Evolutionary conservation across 257 asterid species (phyloP).

Genomic region (Fraxinus americana): DNA sequence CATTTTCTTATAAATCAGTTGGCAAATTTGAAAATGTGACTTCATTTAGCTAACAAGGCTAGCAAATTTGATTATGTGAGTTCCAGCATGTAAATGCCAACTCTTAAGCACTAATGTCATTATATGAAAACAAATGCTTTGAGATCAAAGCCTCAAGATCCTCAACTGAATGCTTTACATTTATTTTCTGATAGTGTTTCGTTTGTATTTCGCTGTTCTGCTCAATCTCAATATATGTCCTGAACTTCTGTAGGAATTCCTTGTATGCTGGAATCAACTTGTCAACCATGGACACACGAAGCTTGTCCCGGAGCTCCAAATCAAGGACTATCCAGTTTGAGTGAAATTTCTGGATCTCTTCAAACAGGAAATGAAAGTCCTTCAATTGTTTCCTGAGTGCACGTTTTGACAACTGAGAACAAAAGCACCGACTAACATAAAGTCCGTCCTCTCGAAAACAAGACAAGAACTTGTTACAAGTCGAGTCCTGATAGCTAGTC

Average conservation of each 20-base stretch:
- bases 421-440: constrained; percentile 18
- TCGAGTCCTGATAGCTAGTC: constrained; percentile 15
- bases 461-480: constrained; percentile 34
- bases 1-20: no score
- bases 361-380: constrained; percentile 30
- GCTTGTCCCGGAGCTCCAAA: constrained; percentile 26
- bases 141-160: no score
- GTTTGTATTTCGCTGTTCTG: not conserved
- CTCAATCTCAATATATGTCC: constrained; percentile 19
- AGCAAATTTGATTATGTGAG: no score
- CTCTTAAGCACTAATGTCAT: not conserved
- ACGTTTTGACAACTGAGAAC: constrained; percentile 22
- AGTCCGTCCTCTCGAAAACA: constrained; percentile 39
- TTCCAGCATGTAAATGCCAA: no score
- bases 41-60: no score
- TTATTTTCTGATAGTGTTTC: not conserved
- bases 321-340: constrained; percentile 38
- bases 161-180: no score
- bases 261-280: constrained; percentile 33
- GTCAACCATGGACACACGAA: constrained; percentile 21
- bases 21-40: no score
- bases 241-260: constrained; percentile 30
- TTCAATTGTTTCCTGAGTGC: constrained; percentile 29
- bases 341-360: constrained; percentile 12
- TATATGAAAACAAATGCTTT: constrained; percentile 25